A percentile compares a stretch with the other conserved stretches of the same genome.
Evolutionary conservation across 2,329 filamentous ascomycete species (phyloP).

Genomic region (Westerdykella sp.): DNA sequence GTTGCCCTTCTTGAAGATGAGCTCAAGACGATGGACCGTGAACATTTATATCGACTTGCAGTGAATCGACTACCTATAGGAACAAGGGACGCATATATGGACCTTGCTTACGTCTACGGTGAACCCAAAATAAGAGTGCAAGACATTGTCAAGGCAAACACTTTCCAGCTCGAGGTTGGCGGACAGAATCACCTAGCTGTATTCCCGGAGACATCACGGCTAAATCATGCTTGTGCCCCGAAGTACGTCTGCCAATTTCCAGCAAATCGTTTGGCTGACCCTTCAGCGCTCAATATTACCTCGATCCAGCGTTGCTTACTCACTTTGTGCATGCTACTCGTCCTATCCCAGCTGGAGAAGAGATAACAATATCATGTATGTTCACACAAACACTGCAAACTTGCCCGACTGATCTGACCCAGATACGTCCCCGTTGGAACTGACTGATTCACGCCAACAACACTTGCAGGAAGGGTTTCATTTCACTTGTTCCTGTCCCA

Average conservation of each 20-base stretch:
- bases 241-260: constrained; percentile 19
- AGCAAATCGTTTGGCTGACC: constrained; percentile 1
- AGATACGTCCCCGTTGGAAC: constrained; percentile 36
- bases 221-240: constrained; percentile 40
- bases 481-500: constrained; percentile 38
- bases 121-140: constrained; percentile 21
- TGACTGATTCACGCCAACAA: constrained; percentile 21
- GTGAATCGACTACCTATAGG: constrained; percentile 20
- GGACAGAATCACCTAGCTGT: constrained; percentile 29
- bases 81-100: constrained; percentile 14
- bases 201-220: constrained; percentile 36
- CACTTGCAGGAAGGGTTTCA: constrained; percentile 33
- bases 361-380: constrained; percentile 39
- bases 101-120: constrained; percentile 23
- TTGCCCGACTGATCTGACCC: background rate
- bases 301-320: constrained; percentile 33
- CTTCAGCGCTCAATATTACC: constrained; percentile 36
- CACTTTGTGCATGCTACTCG: constrained; percentile 37
- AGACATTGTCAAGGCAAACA: constrained; percentile 33
- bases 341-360: constrained; percentile 30
- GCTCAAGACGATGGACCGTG: constrained; percentile 22
- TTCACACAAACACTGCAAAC: background rate
- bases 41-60: constrained; percentile 21
- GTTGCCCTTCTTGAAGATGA: constrained; percentile 27
- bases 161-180: constrained; percentile 24